These are phyloP conservation scores for Arachnopeziza araneosa DNA, from an alignment of 2,329 filamentous ascomycete species.

Conservation along the genomic window DNA sequence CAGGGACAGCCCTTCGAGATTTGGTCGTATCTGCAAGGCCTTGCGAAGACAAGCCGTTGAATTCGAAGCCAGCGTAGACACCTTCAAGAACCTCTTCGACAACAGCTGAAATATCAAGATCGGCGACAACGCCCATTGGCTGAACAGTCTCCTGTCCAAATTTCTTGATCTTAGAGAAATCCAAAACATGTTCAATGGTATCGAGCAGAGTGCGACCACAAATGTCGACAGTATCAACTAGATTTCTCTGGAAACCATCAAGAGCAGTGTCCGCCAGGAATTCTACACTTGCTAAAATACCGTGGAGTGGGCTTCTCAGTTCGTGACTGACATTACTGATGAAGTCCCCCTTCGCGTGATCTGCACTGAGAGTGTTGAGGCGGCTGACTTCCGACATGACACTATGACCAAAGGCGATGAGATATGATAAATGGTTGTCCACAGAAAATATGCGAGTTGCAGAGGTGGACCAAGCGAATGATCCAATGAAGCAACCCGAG, in stretches of 20 bases:
- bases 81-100: constrained; percentile 33
- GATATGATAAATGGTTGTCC: constrained; percentile 32
- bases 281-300: constrained; percentile 46
- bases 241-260: constrained; percentile 26
- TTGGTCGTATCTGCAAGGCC: constrained; percentile 22
- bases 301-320: constrained; percentile 49
- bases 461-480: constrained; percentile 42
- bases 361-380: constrained; percentile 43
- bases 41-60: constrained; percentile 23
- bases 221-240: constrained; percentile 31
- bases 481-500: constrained; percentile 37
- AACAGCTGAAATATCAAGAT: constrained; percentile 30
- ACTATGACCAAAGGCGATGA: constrained; percentile 39
- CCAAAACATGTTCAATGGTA: constrained; percentile 33
- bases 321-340: constrained; percentile 54
- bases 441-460: constrained; percentile 31
- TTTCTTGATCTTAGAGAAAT: constrained; percentile 33
- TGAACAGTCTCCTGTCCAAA: constrained; percentile 15
- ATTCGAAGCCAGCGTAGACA: constrained; percentile 33
- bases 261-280: constrained; percentile 40
- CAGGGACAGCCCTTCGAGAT: constrained; percentile 4
- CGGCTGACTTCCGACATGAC: constrained; percentile 49
- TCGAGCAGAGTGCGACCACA: constrained; percentile 33
- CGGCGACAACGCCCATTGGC: constrained; percentile 19
- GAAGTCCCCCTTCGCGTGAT: constrained; percentile 48